Conservation (phyloP, 345 rosid species). For the Eucalyptus cladocalyx region DNA sequence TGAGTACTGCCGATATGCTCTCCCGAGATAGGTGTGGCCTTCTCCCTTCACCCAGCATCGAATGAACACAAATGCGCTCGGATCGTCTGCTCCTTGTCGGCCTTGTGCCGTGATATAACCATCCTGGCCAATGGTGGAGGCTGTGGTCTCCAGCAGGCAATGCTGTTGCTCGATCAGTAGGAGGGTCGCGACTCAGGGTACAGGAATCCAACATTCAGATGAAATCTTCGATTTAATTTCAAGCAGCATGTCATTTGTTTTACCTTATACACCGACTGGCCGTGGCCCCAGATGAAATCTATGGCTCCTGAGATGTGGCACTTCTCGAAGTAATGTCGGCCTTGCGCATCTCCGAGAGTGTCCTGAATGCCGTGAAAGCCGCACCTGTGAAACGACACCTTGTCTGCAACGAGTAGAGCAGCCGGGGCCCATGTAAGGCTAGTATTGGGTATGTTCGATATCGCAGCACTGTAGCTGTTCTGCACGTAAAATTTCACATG, state of each 20-base stretch:
- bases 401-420: neutral
- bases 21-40: conserved; percentile 15
- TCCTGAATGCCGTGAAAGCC: neutral
- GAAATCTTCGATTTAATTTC: neutral
- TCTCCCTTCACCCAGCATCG: neutral
- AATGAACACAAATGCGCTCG: conserved; percentile 17
- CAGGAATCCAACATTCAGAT: neutral
- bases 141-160: neutral
- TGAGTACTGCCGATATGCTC: conserved; percentile 18
- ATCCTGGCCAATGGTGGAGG: neutral
- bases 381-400: neutral
- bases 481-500: neutral
- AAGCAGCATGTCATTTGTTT: neutral
- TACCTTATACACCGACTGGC: neutral
- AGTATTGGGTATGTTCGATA: too few species aligned
- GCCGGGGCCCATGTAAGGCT: neutral
- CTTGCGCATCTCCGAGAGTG: neutral
- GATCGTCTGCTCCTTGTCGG: neutral
- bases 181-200: neutral
- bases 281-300: neutral
- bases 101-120: conserved; percentile 31
- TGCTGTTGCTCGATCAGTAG: neutral
- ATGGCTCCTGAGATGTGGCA: neutral
- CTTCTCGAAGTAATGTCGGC: neutral
- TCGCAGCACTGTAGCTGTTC: neutral